Conservation (phyloP, 2,329 filamentous ascomycete genomes). For the Knufia fluminis region DNA sequence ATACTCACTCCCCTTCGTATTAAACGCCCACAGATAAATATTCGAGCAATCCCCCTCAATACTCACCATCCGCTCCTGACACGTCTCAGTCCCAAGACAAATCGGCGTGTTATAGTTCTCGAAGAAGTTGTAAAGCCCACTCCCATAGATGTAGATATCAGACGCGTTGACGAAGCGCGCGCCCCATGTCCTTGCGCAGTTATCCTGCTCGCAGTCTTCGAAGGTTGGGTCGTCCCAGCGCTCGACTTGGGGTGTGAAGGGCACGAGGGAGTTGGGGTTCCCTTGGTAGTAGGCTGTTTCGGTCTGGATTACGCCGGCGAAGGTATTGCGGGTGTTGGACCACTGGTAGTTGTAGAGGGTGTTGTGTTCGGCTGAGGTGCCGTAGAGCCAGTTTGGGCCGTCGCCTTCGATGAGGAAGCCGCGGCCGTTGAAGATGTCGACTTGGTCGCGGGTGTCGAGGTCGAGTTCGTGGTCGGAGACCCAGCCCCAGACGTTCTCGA, state of each 20-base stretch:
- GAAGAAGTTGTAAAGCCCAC: constrained; percentile 58
- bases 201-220: constrained; percentile 29
- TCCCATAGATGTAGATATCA: constrained; percentile 52
- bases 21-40: constrained; percentile 20
- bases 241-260: constrained; percentile 40
- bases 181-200: constrained; percentile 48
- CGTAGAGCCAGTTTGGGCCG: constrained; percentile 50
- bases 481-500: constrained; percentile 30
- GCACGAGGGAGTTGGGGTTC: constrained; percentile 49
- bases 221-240: constrained; percentile 46
- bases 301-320: constrained; percentile 57
- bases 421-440: constrained; percentile 51
- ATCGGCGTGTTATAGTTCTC: constrained; percentile 36
- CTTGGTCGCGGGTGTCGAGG: constrained; percentile 40
- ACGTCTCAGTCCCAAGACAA: constrained; percentile 28
- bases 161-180: constrained; percentile 50
- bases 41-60: constrained; percentile 15
- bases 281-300: constrained; percentile 66
- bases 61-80: constrained; percentile 21
- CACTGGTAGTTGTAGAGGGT: constrained; percentile 65
- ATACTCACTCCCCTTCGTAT: constrained; percentile 19
- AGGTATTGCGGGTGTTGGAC: constrained; percentile 50
- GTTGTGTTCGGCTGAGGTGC: constrained; percentile 57
- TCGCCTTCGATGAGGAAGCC: constrained; percentile 32
- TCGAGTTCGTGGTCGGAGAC: constrained; percentile 29